Evolutionary conservation across 257 asterid genomes (phyloP).

Genomic region (Ligustrum vulgare): DNA sequence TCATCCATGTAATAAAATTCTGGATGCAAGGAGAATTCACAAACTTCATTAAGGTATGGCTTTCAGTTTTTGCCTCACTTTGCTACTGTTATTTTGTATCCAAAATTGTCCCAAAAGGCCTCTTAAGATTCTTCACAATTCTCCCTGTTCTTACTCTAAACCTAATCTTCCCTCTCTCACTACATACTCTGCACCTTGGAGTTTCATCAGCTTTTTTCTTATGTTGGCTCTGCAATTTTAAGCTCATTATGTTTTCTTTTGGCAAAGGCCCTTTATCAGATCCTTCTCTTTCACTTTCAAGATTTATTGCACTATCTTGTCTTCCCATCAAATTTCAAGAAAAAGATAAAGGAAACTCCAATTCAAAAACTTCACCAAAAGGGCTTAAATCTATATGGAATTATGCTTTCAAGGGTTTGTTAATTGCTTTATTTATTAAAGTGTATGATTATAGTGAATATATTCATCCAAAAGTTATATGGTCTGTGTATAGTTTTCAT

Average conservation of each 20-base stretch:
- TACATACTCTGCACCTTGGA: slow-evolving; percentile 48
- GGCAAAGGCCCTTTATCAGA: slow-evolving; percentile 42
- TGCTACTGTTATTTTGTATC: slow-evolving; percentile 29
- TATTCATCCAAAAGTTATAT: slow-evolving; percentile 29
- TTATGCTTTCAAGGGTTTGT: slow-evolving; percentile 21
- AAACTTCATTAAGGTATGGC: slow-evolving; percentile 42
- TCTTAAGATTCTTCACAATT: slow-evolving; percentile 21
- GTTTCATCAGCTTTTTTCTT: slow-evolving; percentile 40
- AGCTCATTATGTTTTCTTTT: slow-evolving; percentile 42
- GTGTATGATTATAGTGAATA: slow-evolving; percentile 24
- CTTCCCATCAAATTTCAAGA: slow-evolving; percentile 35
- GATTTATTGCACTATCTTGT: slow-evolving; percentile 31
- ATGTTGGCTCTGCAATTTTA: slow-evolving; percentile 50
- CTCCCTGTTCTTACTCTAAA: slow-evolving; percentile 37
- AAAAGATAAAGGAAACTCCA: neutral
- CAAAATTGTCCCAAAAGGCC: slow-evolving; percentile 29
- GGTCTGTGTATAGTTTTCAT: slow-evolving; percentile 28
- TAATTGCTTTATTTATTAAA: slow-evolving; percentile 20
- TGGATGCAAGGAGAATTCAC: slow-evolving; percentile 40
- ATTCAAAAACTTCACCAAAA: neutral
- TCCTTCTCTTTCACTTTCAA: slow-evolving; percentile 22
- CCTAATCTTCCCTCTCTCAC: slow-evolving; percentile 37
- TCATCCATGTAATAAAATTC: slow-evolving; percentile 18
- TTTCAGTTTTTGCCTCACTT: slow-evolving; percentile 34
- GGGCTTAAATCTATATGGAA: slow-evolving; percentile 28